phyloP scores from a whole-genome alignment of 2,329 filamentous ascomycete species.

The Herpotrichia juniperi region DNA sequence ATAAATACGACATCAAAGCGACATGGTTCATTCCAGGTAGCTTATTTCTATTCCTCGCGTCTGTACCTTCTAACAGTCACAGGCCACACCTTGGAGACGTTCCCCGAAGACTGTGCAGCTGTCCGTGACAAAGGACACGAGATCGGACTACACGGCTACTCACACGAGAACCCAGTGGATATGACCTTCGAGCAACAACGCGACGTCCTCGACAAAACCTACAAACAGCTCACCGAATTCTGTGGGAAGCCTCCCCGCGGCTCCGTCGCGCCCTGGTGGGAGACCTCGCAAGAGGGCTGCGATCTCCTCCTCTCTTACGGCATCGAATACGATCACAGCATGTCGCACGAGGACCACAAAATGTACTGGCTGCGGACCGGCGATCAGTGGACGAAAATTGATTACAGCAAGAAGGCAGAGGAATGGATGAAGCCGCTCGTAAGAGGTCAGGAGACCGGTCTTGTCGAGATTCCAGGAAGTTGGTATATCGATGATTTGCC shows the following conservation, averaged over 20 bases:
- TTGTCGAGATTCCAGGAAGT: conserved; percentile 70
- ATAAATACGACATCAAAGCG: conserved; percentile 75
- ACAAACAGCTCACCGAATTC: conserved; percentile 72
- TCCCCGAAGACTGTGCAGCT: conserved; percentile 68
- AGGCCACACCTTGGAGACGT: conserved; percentile 66
- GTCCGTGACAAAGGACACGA: conserved; percentile 69
- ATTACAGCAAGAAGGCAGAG: conserved; percentile 66
- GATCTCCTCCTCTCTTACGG: conserved; percentile 70
- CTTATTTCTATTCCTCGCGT: background rate
- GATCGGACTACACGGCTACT: conserved; percentile 72
- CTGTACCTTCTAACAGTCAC: background rate
- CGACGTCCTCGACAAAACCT: conserved; percentile 77
- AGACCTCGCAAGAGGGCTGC: conserved; percentile 70
- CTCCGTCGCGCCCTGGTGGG: conserved; percentile 78
- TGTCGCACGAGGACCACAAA: conserved; percentile 70
- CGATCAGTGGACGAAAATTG: conserved; percentile 71
- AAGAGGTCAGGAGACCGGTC: conserved; percentile 64
- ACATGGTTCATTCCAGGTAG: conserved; percentile 68
- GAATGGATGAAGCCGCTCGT: conserved; percentile 71
- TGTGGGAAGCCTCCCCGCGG: conserved; percentile 73
- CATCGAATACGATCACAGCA: conserved; percentile 72
- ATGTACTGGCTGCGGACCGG: conserved; percentile 69
- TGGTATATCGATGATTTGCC: conserved; percentile 68
- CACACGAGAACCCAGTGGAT: conserved; percentile 73
- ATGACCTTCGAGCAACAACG: conserved; percentile 78